A percentile compares a stretch with the other conserved stretches of the same genome.
These are phyloP conservation scores for Dichotomopilus funicola DNA, from an alignment of 2,329 filamentous ascomycete genomes.

Conservation along the genomic window DNA sequence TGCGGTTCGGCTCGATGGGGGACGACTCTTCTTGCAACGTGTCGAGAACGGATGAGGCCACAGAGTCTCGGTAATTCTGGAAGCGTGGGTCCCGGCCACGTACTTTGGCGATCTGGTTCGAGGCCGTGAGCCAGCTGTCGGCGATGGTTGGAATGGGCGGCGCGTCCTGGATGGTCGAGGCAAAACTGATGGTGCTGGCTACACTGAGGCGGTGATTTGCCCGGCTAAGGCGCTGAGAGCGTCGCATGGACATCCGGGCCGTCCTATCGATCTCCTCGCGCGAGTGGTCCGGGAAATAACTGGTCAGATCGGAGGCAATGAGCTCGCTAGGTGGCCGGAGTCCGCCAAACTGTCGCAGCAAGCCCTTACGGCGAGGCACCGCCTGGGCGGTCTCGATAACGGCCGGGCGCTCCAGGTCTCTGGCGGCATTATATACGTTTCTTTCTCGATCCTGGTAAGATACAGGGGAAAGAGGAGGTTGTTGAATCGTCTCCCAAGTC, in stretches of 20 bases:
- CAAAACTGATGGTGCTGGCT: slow-evolving; percentile 86
- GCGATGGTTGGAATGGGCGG: slow-evolving; percentile 94
- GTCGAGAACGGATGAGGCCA: slow-evolving; percentile 82
- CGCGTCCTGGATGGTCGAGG: slow-evolving; percentile 85
- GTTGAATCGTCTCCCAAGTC: slow-evolving; percentile 72
- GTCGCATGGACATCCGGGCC: slow-evolving; percentile 82
- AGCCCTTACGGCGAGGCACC: slow-evolving; percentile 41
- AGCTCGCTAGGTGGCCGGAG: slow-evolving; percentile 91
- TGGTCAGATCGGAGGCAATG: slow-evolving; percentile 91
- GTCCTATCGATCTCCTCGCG: slow-evolving; percentile 94
- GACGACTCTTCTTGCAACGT: slow-evolving; percentile 85
- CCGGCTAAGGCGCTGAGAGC: slow-evolving; percentile 84
- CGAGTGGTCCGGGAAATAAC: slow-evolving; percentile 94
- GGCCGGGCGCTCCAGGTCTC: slow-evolving; percentile 51
- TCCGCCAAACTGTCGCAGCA: slow-evolving; percentile 79
- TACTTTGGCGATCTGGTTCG: slow-evolving; percentile 46
- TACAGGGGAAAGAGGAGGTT: slow-evolving; percentile 79
- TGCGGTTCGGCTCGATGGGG: slow-evolving; percentile 59
- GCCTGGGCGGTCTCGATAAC: slow-evolving; percentile 42
- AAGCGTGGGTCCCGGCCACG: slow-evolving; percentile 40
- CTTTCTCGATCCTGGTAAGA: slow-evolving; percentile 65
- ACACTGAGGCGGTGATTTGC: slow-evolving; percentile 90
- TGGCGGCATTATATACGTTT: slow-evolving; percentile 54
- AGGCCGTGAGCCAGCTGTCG: slow-evolving; percentile 76
- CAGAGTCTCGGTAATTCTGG: slow-evolving; percentile 72